A percentile compares a stretch with the other conserved stretches of the same genome.
Conservation (phyloP, 2,329 filamentous ascomycete species). For the Talaromyces amestolkiae region DNA sequence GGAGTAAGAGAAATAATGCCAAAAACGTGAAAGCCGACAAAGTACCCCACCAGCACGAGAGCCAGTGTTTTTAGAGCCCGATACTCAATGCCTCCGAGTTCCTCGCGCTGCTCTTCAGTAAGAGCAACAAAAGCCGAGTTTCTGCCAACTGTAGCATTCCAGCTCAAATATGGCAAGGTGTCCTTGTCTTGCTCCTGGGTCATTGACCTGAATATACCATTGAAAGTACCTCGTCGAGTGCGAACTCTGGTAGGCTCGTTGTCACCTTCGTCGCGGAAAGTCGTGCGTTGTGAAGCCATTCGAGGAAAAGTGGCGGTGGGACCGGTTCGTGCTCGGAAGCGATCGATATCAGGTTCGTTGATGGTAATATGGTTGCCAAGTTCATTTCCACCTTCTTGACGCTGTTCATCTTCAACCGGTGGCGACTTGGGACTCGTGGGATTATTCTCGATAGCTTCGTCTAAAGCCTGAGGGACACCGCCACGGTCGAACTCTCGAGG, state of each 20-base stretch:
- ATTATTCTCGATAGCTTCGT: constrained; percentile 40
- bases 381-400: constrained; percentile 27
- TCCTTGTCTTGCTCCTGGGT: constrained; percentile 43
- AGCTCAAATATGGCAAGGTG: constrained; percentile 85
- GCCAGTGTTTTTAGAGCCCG: constrained; percentile 84
- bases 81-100: constrained; percentile 95
- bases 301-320: constrained; percentile 38
- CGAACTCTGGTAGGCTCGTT: constrained; percentile 27
- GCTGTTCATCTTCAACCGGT: constrained; percentile 25
- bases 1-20: constrained; percentile 71
- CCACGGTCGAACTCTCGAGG: constrained; percentile 87
- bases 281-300: constrained; percentile 36
- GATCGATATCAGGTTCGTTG: constrained; percentile 44
- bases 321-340: constrained; percentile 33
- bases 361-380: constrained; percentile 47
- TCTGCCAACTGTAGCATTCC: constrained; percentile 84
- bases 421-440: constrained; percentile 26
- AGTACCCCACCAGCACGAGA: constrained; percentile 74
- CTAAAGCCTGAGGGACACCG: constrained; percentile 63
- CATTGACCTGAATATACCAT: constrained; percentile 35
- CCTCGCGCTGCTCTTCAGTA: constrained; percentile 86
- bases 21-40: constrained; percentile 76
- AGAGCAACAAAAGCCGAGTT: constrained; percentile 91
- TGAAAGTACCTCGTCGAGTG: constrained; percentile 33
- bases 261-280: constrained; percentile 32